Conservation (phyloP, 2,329 filamentous ascomycete species). For the Cladophialophora bantiana region DNA sequence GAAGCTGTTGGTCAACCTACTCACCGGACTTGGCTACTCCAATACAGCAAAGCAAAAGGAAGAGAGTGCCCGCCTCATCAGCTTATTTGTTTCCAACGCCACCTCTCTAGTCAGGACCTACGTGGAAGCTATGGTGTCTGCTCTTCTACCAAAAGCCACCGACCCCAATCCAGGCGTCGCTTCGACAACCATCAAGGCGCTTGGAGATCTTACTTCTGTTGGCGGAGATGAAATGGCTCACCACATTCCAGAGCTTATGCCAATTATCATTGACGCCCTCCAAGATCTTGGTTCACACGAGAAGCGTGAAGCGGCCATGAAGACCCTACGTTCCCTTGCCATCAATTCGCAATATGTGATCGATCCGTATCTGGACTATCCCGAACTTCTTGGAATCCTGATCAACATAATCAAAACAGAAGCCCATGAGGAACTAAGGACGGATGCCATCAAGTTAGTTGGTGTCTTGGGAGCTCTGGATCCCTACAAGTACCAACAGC, state of each 20-base stretch:
- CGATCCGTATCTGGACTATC: conserved; percentile 92
- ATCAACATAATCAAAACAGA: conserved; percentile 95
- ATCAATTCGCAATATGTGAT: conserved; percentile 99
- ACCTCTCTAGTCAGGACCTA: conserved; percentile 94
- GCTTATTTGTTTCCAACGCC: conserved; percentile 89
- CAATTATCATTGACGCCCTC: conserved; percentile 88
- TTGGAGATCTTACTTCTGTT: conserved; percentile 91
- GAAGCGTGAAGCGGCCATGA: conserved; percentile 89
- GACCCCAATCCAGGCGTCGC: conserved; percentile 88
- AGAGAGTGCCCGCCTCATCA: conserved; percentile 91
- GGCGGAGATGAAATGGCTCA: conserved; percentile 92
- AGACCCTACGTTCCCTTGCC: conserved; percentile 87
- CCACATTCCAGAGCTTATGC: conserved; percentile 92
- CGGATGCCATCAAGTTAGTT: conserved; percentile 95
- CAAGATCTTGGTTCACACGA: conserved; percentile 90
- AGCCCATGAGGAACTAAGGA: conserved; percentile 81
- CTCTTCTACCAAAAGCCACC: conserved; percentile 89
- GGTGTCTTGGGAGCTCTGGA: conserved; percentile 94
- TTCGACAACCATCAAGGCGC: conserved; percentile 91
- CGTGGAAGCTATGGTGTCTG: conserved; percentile 93
- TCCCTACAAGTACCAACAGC: conserved; percentile 87
- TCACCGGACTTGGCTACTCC: conserved; percentile 95
- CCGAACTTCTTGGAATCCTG: conserved; percentile 87
- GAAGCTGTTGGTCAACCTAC: conserved; percentile 92
- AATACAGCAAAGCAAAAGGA: conserved; percentile 94